A percentile compares a stretch with the other conserved stretches of the same genome.
phyloP scores from a whole-genome alignment of 1,139 yeast species.

The Komagataea norvegica region DNA sequence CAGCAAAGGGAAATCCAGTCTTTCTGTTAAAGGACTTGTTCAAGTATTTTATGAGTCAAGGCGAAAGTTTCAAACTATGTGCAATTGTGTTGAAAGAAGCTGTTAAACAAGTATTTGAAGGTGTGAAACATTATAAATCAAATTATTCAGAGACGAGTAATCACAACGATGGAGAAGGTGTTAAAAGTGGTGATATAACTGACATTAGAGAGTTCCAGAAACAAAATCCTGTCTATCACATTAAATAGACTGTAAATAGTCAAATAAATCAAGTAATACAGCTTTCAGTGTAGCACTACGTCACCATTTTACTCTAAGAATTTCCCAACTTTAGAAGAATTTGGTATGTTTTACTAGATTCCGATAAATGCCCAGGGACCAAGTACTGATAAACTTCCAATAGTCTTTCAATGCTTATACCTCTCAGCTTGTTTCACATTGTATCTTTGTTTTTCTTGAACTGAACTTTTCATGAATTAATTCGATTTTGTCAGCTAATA shows the following conservation, averaged over 20 bases:
- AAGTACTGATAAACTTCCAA: too few species aligned
- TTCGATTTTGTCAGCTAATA: too few species aligned
- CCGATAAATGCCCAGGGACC: too few species aligned
- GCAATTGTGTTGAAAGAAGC: constrained; percentile 31
- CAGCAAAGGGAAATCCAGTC: constrained; percentile 34
- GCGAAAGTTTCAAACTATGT: constrained; percentile 35
- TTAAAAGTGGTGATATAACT: constrained; percentile 3
- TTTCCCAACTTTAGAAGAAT: too few species aligned
- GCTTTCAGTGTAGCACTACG: too few species aligned
- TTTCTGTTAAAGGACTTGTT: constrained; percentile 35
- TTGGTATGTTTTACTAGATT: too few species aligned
- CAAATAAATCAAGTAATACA: not conserved
- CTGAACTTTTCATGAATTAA: too few species aligned
- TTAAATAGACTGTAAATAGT: not conserved
- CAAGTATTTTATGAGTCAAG: constrained; percentile 35
- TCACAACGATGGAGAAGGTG: not conserved
- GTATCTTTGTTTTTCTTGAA: too few species aligned
- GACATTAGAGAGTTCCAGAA: constrained; percentile 10
- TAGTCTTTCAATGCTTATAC: too few species aligned
- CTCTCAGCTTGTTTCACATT: too few species aligned
- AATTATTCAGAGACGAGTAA: constrained; percentile 1
- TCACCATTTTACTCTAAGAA: too few species aligned
- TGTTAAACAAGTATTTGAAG: constrained; percentile 22
- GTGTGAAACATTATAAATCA: constrained; percentile 7
- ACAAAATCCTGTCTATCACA: constrained; percentile 1